phyloP scores from a whole-genome alignment of 768 basidiomycete species.

The Tricholoma furcatifolium region DNA sequence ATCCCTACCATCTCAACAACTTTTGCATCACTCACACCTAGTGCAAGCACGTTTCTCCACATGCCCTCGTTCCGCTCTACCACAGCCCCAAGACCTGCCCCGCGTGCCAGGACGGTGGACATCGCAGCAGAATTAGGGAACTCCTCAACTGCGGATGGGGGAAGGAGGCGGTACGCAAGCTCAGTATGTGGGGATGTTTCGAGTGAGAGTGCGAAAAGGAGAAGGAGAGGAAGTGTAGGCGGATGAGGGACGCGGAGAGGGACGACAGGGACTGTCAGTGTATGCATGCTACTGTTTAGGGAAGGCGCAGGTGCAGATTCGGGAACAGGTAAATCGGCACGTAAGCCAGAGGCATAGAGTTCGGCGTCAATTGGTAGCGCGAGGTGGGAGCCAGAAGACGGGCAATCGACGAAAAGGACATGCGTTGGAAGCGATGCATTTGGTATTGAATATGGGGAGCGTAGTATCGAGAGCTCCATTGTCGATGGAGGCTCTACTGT shows the following conservation, averaged over 20 bases:
- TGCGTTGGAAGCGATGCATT: slow-evolving; percentile 55
- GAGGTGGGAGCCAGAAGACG: slow-evolving; percentile 30
- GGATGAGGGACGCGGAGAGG: slow-evolving; percentile 50
- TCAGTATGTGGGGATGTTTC: slow-evolving; percentile 42
- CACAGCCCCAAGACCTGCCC: slow-evolving; percentile 35
- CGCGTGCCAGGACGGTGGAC: slow-evolving; percentile 46
- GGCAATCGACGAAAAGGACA: slow-evolving; percentile 45
- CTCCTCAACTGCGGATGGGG: slow-evolving; percentile 50
- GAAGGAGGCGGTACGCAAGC: slow-evolving; percentile 54
- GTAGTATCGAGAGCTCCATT: slow-evolving; percentile 47
- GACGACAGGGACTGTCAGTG: slow-evolving; percentile 54
- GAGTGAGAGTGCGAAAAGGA: slow-evolving; percentile 57
- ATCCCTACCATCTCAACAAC: slow-evolving; percentile 51
- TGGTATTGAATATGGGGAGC: slow-evolving; percentile 10
- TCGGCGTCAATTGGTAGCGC: slow-evolving; percentile 54
- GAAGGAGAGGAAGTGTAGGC: slow-evolving; percentile 51
- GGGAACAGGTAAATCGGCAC: slow-evolving; percentile 34
- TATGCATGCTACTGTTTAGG: slow-evolving; percentile 26
- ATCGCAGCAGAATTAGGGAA: slow-evolving; percentile 62
- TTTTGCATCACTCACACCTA: slow-evolving; percentile 45
- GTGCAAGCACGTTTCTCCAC: slow-evolving; percentile 61
- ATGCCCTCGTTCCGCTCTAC: slow-evolving; percentile 53
- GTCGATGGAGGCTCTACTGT: slow-evolving; percentile 34
- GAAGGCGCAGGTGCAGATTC: background rate
- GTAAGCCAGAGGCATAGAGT: slow-evolving; percentile 41